phyloP scores from a whole-genome alignment of 2,329 filamentous ascomycete species.

The Talaromyces islandicus region DNA sequence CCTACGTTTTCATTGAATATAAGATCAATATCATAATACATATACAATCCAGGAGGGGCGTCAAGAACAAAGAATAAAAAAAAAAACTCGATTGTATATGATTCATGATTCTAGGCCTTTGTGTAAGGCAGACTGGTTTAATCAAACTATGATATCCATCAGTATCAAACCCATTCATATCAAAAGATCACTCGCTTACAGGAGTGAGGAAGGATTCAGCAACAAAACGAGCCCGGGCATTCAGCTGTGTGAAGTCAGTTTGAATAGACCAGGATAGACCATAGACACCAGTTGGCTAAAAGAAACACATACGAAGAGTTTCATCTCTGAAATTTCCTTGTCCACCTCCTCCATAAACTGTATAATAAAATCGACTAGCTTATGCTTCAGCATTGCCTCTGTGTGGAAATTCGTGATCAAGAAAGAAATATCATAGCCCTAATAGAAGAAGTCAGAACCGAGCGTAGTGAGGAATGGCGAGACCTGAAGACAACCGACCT shows the following conservation, averaged over 20 bases:
- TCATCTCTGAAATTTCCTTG: slow-evolving; percentile 99
- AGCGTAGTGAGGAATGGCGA: background rate
- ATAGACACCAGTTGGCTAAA: slow-evolving; percentile 13
- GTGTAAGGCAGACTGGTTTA: slow-evolving; percentile 1
- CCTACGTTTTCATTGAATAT: background rate
- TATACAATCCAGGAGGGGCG: background rate
- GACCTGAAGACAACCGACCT: slow-evolving; percentile 48
- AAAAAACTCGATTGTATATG: background rate
- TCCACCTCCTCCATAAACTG: slow-evolving; percentile 99
- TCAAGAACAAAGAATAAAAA: background rate
- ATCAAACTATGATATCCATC: slow-evolving; percentile 14
- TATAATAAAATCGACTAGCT: slow-evolving; percentile 98
- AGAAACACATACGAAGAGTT: slow-evolving; percentile 75
- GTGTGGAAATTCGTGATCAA: slow-evolving; percentile 98
- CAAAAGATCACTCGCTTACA: slow-evolving; percentile 44
- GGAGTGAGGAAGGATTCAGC: slow-evolving; percentile 97
- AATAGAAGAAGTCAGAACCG: slow-evolving; percentile 23
- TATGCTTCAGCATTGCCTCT: slow-evolving; percentile 97
- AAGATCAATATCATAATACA: background rate
- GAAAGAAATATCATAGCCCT: slow-evolving; percentile 99
- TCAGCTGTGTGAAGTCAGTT: slow-evolving; percentile 58
- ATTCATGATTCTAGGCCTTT: background rate
- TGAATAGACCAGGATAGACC: background rate
- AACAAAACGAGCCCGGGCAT: slow-evolving; percentile 93
- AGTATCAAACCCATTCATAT: background rate